Conservation (phyloP, 1,284 basidiomycete species). For the Ceratobasidium sp. region DNA sequence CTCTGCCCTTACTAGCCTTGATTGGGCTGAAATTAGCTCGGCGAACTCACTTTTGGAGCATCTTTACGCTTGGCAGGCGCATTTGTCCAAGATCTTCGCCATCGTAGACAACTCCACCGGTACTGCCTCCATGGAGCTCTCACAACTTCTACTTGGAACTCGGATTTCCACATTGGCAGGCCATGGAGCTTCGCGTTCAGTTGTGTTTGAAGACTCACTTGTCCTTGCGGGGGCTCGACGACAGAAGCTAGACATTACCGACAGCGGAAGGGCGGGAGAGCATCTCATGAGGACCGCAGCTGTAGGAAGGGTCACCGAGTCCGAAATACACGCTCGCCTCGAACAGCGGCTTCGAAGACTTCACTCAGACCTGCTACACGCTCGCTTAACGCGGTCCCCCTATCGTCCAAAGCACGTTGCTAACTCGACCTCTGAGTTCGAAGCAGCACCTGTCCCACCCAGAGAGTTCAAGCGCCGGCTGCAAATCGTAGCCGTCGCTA, state of each 20-base stretch:
- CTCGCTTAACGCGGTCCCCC: background rate
- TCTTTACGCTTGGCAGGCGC: too few relatives aligned
- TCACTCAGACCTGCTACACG: background rate
- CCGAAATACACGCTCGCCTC: background rate
- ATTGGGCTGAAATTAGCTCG: too few relatives aligned
- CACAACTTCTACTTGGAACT: background rate
- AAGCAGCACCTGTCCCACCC: background rate
- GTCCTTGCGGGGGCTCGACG: background rate
- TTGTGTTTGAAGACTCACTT: background rate
- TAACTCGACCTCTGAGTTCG: background rate
- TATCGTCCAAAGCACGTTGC: background rate
- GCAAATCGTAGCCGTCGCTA: background rate
- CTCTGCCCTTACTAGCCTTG: too few relatives aligned
- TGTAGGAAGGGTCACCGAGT: background rate
- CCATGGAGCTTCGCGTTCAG: background rate
- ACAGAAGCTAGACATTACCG: background rate
- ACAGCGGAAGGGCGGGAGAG: background rate
- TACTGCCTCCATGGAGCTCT: background rate
- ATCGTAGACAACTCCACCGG: too few relatives aligned
- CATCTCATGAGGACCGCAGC: background rate
- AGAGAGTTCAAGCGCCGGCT: background rate
- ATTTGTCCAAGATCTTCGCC: too few relatives aligned
- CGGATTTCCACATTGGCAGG: background rate
- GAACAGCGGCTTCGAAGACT: background rate
- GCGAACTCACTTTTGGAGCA: too few relatives aligned